Evolutionary conservation across 1,284 basidiomycete species (phyloP), one percentile per base, ranked within the genome.

Genomic region (Ustilago sp.): DNA sequence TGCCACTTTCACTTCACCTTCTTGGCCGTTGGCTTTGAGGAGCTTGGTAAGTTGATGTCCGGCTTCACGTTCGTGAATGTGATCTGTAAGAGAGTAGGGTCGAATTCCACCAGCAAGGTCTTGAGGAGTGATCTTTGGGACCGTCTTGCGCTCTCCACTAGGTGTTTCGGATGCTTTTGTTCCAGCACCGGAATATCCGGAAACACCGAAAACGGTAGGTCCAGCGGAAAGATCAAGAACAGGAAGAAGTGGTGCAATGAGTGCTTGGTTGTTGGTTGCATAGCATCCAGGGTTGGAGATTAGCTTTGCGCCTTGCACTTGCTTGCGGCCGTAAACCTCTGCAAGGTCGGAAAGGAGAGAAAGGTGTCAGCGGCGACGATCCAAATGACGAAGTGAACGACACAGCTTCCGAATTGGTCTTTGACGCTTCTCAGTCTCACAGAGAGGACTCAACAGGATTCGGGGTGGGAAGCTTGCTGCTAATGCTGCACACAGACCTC

Each of bases 221-320:
- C 68, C 68, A n/a, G 61, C 52, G 2, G 32, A 7, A 6, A 64
- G 50, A 31, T 76, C 74, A 39, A 76, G 41, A 2, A 59, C 51
- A 0, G 96, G 94, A 66, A 98, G 89, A 17, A 99, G 89, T 17
- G 96, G 96, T 0, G 94, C 96, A 72, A 98, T 88, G 55, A 99
- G 90, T 68, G 98, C 89, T 87, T 99, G 96, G 7, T 91, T 90
- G 76, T 94, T 94, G 50, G 96, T 98, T 5, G 96, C 93, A 86
- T 96, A 99, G 86, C 96, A 99, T 38, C 96, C 96, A 0, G 96
- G 96, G 88, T 99, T 99, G 53, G 96, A 94, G 73, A 99, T 94
- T 56, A 95, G 89, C 84, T 91, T 93, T 12, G 96, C 89, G 1
- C 87, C 79, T 54, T 91, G 91, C 75, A 97, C 89, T 4, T 87